Evolutionary conservation across 2,329 filamentous ascomycete genomes (phyloP).

Genomic region (Coniochaeta sp.): DNA sequence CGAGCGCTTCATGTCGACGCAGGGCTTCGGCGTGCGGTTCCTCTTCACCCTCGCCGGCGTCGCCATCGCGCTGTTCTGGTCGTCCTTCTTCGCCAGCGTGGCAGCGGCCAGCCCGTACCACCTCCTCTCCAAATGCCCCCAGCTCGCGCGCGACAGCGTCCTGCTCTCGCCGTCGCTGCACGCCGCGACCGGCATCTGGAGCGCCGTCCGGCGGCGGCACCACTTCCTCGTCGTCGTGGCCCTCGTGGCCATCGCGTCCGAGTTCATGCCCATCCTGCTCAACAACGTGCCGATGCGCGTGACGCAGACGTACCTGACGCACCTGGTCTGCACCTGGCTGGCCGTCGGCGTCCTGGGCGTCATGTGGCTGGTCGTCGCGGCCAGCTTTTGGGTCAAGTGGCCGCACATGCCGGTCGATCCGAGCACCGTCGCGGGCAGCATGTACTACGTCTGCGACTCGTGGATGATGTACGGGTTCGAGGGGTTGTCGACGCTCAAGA

Average conservation of each 20-base stretch:
- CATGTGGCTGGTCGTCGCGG: conserved; percentile 26
- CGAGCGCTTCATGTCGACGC: conserved; percentile 31
- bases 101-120: conserved; percentile 28
- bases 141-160: conserved; percentile 22
- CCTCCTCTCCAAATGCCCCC: conserved; percentile 19
- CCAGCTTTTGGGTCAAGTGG: conserved; percentile 24
- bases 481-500: conserved; percentile 17
- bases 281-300: conserved; percentile 29
- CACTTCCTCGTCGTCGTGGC: conserved; percentile 23
- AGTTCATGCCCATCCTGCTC: conserved; percentile 29
- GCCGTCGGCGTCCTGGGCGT: conserved; percentile 23
- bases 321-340: conserved; percentile 23
- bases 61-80: conserved; percentile 28
- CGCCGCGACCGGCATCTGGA: conserved; percentile 23
- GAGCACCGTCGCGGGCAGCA: conserved; percentile 25
- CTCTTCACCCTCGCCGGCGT: conserved; percentile 32
- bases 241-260: conserved; percentile 24
- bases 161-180: conserved; percentile 23
- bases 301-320: conserved; percentile 24
- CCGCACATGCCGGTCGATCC: conserved; percentile 29
- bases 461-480: conserved; percentile 23
- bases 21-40: conserved; percentile 30
- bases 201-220: conserved; percentile 24
- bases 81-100: conserved; percentile 27
- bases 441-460: conserved; percentile 26